Percentiles rank a stretch among this genome's conserved stretches.
phyloP scores from a whole-genome alignment of 345 rosid species.

The Erysimum cheiranthoides region DNA sequence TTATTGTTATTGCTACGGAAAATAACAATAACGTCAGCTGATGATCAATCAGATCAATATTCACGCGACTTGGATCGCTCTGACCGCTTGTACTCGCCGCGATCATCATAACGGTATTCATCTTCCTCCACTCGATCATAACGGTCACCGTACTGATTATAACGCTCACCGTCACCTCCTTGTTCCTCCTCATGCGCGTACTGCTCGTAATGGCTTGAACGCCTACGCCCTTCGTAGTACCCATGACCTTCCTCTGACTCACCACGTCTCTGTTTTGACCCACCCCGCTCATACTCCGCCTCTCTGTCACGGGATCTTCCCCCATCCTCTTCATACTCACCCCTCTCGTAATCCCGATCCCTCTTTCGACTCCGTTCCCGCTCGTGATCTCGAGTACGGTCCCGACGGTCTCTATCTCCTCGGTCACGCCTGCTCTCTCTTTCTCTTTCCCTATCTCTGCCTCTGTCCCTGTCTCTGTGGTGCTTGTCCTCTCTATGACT shows the following conservation, averaged over 20 bases:
- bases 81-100: conserved; percentile 47
- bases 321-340: conserved; percentile 58
- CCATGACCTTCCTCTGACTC: conserved; percentile 63
- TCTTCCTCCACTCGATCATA: conserved; percentile 70
- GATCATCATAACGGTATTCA: conserved; percentile 62
- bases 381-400: conserved; percentile 59
- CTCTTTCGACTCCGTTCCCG: conserved; percentile 50
- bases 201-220: conserved; percentile 54
- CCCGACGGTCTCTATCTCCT: conserved; percentile 53
- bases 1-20: conserved; percentile 27
- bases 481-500: conserved; percentile 91
- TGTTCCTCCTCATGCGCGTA: conserved; percentile 61
- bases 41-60: conserved; percentile 37
- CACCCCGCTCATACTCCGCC: conserved; percentile 61
- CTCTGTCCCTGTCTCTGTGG: conserved; percentile 77
- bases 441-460: conserved; percentile 67
- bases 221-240: conserved; percentile 54
- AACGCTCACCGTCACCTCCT: conserved; percentile 61
- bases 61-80: conserved; percentile 44
- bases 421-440: conserved; percentile 60
- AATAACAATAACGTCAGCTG: conserved; percentile 13
- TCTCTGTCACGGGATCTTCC: conserved; percentile 72
- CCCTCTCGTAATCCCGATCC: conserved; percentile 61
- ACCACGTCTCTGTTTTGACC: conserved; percentile 61
- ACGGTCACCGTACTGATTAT: conserved; percentile 66